A percentile compares a stretch with the other conserved stretches of the same genome.
Evolutionary conservation across 768 basidiomycete species (phyloP).

Genomic region (Tylopilus sp.): DNA sequence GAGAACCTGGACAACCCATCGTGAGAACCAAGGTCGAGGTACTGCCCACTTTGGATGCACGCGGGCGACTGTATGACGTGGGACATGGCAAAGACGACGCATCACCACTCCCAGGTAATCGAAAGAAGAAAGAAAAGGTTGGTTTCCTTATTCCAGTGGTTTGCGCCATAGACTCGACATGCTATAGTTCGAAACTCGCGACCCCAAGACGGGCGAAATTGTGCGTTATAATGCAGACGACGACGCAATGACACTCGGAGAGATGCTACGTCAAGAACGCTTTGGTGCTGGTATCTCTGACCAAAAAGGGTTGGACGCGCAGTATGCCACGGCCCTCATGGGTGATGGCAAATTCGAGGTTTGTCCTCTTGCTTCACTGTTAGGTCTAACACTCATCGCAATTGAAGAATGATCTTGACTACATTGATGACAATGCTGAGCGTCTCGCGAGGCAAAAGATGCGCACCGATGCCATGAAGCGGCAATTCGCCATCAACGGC

Average conservation of each 20-base stretch:
- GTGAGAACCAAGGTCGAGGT: conserved; percentile 71
- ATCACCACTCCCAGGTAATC: conserved; percentile 57
- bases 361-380: conserved; percentile 10
- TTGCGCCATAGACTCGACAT: not conserved
- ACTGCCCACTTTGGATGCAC: conserved; percentile 83
- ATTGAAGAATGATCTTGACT: conserved; percentile 78
- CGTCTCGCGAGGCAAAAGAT: conserved; percentile 90
- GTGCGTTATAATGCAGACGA: conserved; percentile 90
- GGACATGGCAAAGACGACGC: conserved; percentile 72
- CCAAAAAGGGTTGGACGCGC: conserved; percentile 88
- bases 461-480: conserved; percentile 94
- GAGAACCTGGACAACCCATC: conserved; percentile 35
- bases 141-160: not conserved
- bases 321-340: conserved; percentile 86
- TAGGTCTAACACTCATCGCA: not conserved
- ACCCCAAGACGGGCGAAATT: conserved; percentile 86
- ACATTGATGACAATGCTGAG: conserved; percentile 96
- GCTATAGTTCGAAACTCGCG: conserved; percentile 78
- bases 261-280: conserved; percentile 89
- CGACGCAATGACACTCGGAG: conserved; percentile 79
- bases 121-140: conserved; percentile 75
- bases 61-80: conserved; percentile 86
- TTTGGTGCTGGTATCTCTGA: conserved; percentile 87
- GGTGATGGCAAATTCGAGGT: conserved; percentile 87
- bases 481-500: conserved; percentile 96